Conservation (phyloP, 1,284 basidiomycete genomes). For the Abortiporus biennis region DNA sequence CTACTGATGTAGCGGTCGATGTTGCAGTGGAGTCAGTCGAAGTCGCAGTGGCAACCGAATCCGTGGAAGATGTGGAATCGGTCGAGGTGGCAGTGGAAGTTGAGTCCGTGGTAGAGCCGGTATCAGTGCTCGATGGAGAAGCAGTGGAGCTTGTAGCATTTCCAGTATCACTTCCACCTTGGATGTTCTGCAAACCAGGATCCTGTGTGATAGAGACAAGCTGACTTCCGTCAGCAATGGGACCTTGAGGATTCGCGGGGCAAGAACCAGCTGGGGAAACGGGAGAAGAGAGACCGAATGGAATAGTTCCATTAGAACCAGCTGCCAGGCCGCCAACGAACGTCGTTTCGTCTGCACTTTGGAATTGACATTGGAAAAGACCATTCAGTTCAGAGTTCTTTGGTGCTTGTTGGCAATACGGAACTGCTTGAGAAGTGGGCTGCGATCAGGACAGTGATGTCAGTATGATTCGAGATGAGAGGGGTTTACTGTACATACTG, state of each 20-base stretch:
- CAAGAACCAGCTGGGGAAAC: constrained; percentile 34
- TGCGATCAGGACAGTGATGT: constrained; percentile 11
- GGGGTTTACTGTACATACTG: constrained; percentile 20
- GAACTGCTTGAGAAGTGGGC: constrained; percentile 30
- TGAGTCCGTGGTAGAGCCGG: not conserved
- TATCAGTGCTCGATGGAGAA: constrained; percentile 12
- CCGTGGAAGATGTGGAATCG: not conserved
- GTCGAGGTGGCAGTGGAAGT: constrained; percentile 1
- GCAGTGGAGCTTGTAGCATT: not conserved
- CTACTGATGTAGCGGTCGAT: constrained; percentile 4
- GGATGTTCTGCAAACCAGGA: constrained; percentile 29
- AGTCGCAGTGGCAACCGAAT: constrained; percentile 12
- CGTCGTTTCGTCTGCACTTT: constrained; percentile 24
- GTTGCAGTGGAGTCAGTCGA: constrained; percentile 6
- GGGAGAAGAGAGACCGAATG: constrained; percentile 26
- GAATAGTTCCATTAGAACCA: constrained; percentile 30
- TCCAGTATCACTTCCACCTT: constrained; percentile 7
- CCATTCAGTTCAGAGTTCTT: constrained; percentile 34
- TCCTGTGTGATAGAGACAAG: constrained; percentile 36
- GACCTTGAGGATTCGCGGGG: constrained; percentile 31
- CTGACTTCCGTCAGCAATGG: constrained; percentile 45
- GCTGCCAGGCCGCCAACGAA: constrained; percentile 25
- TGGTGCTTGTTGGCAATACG: constrained; percentile 34
- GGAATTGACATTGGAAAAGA: constrained; percentile 39
- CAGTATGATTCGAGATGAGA: not conserved